phyloP scores from a whole-genome alignment of 2,329 filamentous ascomycete genomes.

The Botrytis tulipae region DNA sequence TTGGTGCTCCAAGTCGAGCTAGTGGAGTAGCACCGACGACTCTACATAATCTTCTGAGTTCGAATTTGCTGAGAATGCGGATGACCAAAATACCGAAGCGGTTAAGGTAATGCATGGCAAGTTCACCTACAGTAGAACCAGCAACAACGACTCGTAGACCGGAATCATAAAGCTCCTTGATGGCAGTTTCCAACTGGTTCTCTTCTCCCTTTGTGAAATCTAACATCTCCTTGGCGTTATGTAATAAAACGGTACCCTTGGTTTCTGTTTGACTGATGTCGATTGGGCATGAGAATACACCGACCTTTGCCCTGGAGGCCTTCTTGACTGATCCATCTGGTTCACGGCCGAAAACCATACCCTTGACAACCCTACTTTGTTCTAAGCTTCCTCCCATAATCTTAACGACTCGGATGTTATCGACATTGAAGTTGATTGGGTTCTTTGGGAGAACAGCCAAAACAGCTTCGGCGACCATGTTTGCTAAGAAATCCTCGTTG shows the following conservation, averaged over 20 bases:
- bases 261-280: slow-evolving; percentile 97
- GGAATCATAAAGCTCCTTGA: slow-evolving; percentile 95
- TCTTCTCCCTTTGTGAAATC: slow-evolving; percentile 98
- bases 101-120: slow-evolving; percentile 97
- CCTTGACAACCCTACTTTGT: slow-evolving; percentile 91
- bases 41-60: slow-evolving; percentile 89
- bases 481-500: slow-evolving; percentile 82
- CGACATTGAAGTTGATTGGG: slow-evolving; percentile 93
- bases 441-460: slow-evolving; percentile 94
- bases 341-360: slow-evolving; percentile 97
- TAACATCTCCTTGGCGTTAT: slow-evolving; percentile 98
- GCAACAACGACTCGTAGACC: slow-evolving; percentile 89
- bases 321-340: slow-evolving; percentile 93
- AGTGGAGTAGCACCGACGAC: slow-evolving; percentile 97
- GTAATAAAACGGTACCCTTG: slow-evolving; percentile 93
- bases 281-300: slow-evolving; percentile 93
- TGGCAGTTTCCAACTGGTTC: slow-evolving; percentile 78
- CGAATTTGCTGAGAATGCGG: slow-evolving; percentile 97
- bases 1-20: slow-evolving; percentile 89
- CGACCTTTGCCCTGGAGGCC: slow-evolving; percentile 89
- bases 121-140: slow-evolving; percentile 89
- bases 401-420: slow-evolving; percentile 98
- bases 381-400: slow-evolving; percentile 97
- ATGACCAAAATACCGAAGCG: slow-evolving; percentile 93
- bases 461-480: slow-evolving; percentile 80